Base-by-base conservation (phyloP, 768 basidiomycete species). In the Collybiopsis confluens region DNA sequence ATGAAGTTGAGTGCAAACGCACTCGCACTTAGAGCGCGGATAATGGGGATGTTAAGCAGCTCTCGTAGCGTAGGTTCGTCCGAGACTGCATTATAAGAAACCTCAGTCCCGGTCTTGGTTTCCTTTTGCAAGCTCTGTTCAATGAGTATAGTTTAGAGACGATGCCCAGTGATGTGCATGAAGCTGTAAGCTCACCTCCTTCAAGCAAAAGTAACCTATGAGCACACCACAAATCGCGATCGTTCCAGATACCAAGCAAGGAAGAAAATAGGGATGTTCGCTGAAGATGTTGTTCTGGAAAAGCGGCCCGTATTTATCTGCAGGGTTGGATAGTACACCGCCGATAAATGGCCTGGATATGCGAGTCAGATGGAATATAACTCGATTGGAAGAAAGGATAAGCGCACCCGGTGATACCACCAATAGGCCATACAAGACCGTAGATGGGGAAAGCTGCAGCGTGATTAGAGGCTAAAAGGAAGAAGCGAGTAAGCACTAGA, bases 391-490 rank as follows among this genome's bases (percentile, higher is more conserved):
- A 21, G 41, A 48, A 15, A 16, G 15, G 38, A 26, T 59, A n/a
- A n/a, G n/a, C n/a, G n/a, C n/a, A 82, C 81, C 81, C 81, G 33
- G 86, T 68, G 54, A 83, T 80, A 3, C 75, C 68, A 11, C 84
- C 84, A 1, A 85, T 56, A 5, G 84, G 83, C 78, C 78, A 86
- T 47, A 75, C 74, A 13, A 86, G 60, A 21, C 78, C 79, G 54
- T 81, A 86, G 20, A 86, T 71, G 10, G 85, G 80, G 56, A 83
- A 83, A 2, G 79, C 80, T 33, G 70, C 59, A 0, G 79, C 76
- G 62, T 85, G 81, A 56, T 88, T 86, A 9, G 78, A 79, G 11
- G 78, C 46, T 47, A 35, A 35, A 23, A 2, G 44, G n/a, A 35
- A n/a, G 13, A 47, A 18, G 3, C 46, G 8, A 21, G 28, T 33